Evolutionary conservation across 2,329 filamentous ascomycete genomes (phyloP).

Genomic region (Macroventuria anomochaeta): DNA sequence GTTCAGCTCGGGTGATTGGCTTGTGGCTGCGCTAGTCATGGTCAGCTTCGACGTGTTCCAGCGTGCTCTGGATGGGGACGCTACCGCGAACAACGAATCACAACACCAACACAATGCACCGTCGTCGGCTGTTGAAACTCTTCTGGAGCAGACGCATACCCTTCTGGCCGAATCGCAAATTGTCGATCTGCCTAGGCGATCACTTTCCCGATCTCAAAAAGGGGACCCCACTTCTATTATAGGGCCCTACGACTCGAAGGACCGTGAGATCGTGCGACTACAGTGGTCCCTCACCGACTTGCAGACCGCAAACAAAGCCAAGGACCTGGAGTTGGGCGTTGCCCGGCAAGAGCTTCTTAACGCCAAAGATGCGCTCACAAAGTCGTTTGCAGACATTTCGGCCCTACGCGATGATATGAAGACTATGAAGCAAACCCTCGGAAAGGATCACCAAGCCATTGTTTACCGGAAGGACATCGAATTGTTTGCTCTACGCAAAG

Average conservation of each 20-base stretch:
- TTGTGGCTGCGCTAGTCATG: constrained; percentile 41
- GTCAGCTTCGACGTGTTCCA: constrained; percentile 42
- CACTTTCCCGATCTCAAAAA: constrained; percentile 14
- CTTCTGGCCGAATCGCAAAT: constrained; percentile 27
- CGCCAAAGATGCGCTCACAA: constrained; percentile 37
- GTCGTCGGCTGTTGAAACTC: constrained; percentile 38
- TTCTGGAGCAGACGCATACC: constrained; percentile 26
- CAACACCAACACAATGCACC: constrained; percentile 15
- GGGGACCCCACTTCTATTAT: constrained; percentile 13
- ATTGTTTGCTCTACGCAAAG: constrained; percentile 46
- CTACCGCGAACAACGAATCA: constrained; percentile 26
- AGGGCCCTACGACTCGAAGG: constrained; percentile 27
- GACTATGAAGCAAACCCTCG: constrained; percentile 38
- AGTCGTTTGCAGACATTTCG: constrained; percentile 40
- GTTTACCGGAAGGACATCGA: constrained; percentile 48
- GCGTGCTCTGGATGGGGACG: constrained; percentile 22
- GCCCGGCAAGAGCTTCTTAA: constrained; percentile 37
- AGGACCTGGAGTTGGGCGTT: constrained; percentile 34
- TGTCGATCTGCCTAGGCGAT: constrained; percentile 10
- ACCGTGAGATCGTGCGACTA: constrained; percentile 40
- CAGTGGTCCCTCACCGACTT: constrained; percentile 33
- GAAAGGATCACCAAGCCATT: constrained; percentile 41
- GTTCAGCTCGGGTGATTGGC: constrained; percentile 28
- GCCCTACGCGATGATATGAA: constrained; percentile 41
- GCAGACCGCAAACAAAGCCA: constrained; percentile 36